Percentiles rank a stretch among this genome's conserved stretches.
Conservation (phyloP, 2,329 filamentous ascomycete genomes). For the Allantophomopsis cytisporea region DNA sequence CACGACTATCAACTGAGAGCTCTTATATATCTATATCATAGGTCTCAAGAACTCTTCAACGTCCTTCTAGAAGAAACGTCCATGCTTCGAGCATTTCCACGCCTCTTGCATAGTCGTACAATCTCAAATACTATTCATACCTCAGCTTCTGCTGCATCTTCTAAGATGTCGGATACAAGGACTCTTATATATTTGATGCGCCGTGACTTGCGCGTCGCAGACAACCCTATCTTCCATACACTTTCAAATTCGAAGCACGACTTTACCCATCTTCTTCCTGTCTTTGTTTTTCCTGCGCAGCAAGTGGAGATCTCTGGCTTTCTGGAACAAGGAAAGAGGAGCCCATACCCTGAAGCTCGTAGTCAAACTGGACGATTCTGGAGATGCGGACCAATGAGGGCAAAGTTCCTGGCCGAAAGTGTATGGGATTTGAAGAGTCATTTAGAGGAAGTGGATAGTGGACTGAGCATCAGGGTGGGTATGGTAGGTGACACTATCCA, state of each 20-base stretch:
- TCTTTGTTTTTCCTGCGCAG: constrained; percentile 55
- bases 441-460: constrained; percentile 44
- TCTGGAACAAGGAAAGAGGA: constrained; percentile 30
- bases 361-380: constrained; percentile 55
- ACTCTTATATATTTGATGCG: constrained; percentile 60
- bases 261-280: constrained; percentile 57
- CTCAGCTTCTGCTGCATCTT: background rate
- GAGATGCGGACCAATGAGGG: constrained; percentile 60
- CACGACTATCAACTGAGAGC: no score
- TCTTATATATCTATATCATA: no score
- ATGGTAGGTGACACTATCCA: constrained; percentile 42
- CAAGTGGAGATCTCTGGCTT: constrained; percentile 69
- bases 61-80: no score
- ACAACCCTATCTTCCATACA: constrained; percentile 60
- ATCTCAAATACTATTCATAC: no score
- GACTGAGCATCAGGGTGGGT: constrained; percentile 51
- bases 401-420: constrained; percentile 58
- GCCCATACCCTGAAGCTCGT: constrained; percentile 55
- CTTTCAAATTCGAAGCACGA: constrained; percentile 35
- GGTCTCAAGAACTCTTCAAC: no score
- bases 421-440: constrained; percentile 59
- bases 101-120: no score
- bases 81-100: no score
- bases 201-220: constrained; percentile 57
- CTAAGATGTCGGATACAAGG: constrained; percentile 23